A percentile compares a stretch with the other conserved stretches of the same genome.
Evolutionary conservation across 78 protist species (phyloP).

Genomic region (Speleostelium caveatum): DNA sequence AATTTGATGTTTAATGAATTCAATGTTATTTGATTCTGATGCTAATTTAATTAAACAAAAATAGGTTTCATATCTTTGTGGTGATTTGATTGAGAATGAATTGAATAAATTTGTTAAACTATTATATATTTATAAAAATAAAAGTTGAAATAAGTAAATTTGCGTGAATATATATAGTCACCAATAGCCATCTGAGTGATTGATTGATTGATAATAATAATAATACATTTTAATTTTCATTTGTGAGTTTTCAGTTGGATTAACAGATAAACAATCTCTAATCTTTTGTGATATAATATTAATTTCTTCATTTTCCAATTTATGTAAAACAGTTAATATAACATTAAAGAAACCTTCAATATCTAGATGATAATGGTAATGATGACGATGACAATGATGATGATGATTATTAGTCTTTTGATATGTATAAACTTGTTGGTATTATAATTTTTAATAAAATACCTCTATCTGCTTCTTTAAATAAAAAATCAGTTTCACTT

Average conservation of each 20-base stretch:
- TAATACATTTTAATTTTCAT: constrained; percentile 68
- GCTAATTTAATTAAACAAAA: constrained; percentile 49
- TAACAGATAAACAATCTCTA: constrained; percentile 51
- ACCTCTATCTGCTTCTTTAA: constrained; percentile 76
- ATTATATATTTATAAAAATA: background rate
- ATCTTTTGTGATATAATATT: constrained; percentile 66
- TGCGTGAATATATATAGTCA: background rate
- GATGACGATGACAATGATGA: background rate
- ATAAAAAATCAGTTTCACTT: constrained; percentile 53
- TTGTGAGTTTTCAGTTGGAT: constrained; percentile 54
- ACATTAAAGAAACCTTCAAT: constrained; percentile 71
- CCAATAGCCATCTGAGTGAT: background rate
- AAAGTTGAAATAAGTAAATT: background rate
- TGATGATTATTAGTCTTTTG: background rate
- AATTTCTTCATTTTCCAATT: constrained; percentile 64
- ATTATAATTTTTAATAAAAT: background rate
- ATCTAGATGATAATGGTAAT: constrained; percentile 33
- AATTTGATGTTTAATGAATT: constrained; percentile 53
- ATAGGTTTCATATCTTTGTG: constrained; percentile 58
- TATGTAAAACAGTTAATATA: constrained; percentile 67
- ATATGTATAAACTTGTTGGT: background rate
- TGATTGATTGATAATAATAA: background rate
- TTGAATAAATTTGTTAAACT: constrained; percentile 74
- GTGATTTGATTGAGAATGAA: constrained; percentile 72
- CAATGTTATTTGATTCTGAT: constrained; percentile 46